Percentiles rank a stretch among this genome's conserved stretches.
Conservation (phyloP, 2,329 filamentous ascomycete genomes). For the Aspergillus felis region DNA sequence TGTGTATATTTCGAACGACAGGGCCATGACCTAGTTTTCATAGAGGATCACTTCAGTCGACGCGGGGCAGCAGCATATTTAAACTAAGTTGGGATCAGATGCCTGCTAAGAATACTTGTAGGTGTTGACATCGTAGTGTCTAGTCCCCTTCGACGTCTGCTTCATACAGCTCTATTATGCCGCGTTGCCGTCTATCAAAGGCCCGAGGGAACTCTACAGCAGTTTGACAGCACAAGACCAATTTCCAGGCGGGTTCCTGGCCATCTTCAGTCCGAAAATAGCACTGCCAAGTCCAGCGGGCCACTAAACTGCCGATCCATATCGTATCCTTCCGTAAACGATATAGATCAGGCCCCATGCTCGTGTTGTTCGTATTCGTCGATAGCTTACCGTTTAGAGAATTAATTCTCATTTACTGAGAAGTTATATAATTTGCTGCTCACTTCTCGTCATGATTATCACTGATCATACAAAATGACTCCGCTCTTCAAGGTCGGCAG, state of each 20-base stretch:
- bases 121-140: no score
- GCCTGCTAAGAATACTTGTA: background rate
- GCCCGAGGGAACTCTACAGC: background rate
- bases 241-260: no score
- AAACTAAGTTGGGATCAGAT: no score
- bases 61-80: no score
- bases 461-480: background rate
- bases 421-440: background rate
- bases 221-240: no score
- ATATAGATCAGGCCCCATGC: background rate
- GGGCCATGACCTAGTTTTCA: no score
- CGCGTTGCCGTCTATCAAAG: background rate
- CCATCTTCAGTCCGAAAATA: background rate
- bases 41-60: no score
- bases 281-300: background rate
- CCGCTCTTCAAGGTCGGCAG: background rate
- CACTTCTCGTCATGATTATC: background rate
- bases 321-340: background rate
- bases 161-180: no score
- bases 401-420: no score
- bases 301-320: background rate
- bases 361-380: background rate
- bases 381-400: no score
- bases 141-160: rapidly evolving
- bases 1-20: no score